Conservation (phyloP, 179 eudicot genomes). For the Amaranthus tricolor region DNA sequence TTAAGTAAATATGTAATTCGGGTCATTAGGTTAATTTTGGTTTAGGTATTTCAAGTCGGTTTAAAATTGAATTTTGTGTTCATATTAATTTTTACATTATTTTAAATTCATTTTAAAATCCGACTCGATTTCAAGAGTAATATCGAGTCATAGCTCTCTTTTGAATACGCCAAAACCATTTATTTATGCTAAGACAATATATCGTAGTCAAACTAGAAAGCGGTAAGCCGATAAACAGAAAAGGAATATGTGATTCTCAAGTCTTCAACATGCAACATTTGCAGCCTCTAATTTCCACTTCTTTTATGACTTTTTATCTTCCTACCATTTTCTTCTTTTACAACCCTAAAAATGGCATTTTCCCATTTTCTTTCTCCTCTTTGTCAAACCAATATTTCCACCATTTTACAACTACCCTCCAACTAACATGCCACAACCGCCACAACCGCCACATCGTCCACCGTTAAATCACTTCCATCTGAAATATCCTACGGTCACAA, state of each 20-base stretch:
- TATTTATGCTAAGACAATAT: no score
- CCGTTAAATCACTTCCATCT: conserved; percentile 13
- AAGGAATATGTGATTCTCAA: neutral
- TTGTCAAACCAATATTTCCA: neutral
- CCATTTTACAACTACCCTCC: neutral
- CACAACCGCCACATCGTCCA: conserved; percentile 29
- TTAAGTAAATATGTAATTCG: no score
- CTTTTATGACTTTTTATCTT: neutral
- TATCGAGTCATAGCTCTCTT: no score
- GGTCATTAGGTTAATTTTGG: no score
- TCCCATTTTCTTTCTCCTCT: neutral
- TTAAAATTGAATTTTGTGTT: no score
- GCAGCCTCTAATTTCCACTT: conserved; percentile 7
- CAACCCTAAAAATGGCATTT: neutral
- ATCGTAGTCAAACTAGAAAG: no score
- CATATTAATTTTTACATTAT: no score
- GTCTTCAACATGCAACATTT: neutral
- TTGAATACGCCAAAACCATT: no score
- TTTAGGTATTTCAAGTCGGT: no score
- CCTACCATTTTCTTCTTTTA: neutral
- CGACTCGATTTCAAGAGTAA: no score
- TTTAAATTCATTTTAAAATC: no score
- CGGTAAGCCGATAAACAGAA: neutral
- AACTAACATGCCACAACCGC: conserved; percentile 29
- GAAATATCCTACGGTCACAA: neutral